Conservation (phyloP, 352 stramenopile genomes). For the Stephanocyclus meneghinianus region DNA sequence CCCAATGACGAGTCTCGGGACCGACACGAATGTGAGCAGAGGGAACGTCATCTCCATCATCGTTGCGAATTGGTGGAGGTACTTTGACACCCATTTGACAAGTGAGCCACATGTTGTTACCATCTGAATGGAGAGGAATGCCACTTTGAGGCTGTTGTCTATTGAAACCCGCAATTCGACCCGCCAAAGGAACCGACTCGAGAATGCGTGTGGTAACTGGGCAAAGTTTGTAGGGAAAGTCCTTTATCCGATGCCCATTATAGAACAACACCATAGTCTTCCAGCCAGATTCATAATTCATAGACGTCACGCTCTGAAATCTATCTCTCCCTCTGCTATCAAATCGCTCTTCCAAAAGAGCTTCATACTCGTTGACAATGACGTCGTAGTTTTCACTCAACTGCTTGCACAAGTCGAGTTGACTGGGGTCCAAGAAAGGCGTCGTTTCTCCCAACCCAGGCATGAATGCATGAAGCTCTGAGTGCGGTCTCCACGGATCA, state of each 20-base stretch:
- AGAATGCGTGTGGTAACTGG: conserved; percentile 74
- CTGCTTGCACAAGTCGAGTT: conserved; percentile 59
- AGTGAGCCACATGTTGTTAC: conserved; percentile 83
- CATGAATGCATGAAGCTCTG: conserved; percentile 82
- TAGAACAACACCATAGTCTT: conserved; percentile 80
- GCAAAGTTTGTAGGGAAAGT: conserved; percentile 79
- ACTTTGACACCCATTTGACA: conserved; percentile 77
- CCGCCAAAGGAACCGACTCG: conserved; percentile 72
- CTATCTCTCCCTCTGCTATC: conserved; percentile 54
- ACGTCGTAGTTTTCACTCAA: conserved; percentile 72
- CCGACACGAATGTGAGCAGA: conserved; percentile 71
- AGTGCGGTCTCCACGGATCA: conserved; percentile 63
- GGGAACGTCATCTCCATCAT: conserved; percentile 20
- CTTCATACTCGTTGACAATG: conserved; percentile 70
- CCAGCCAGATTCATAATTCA: conserved; percentile 82
- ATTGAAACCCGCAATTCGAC: conserved; percentile 79
- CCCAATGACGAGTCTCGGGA: conserved; percentile 63
- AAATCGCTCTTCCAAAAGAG: conserved; percentile 59
- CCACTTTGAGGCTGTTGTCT: conserved; percentile 70
- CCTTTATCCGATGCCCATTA: conserved; percentile 75
- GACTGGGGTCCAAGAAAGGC: conserved; percentile 68
- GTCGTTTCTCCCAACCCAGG: conserved; percentile 55
- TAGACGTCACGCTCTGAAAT: conserved; percentile 78
- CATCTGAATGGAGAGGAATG: conserved; percentile 76
- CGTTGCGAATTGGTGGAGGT: conserved; percentile 39